These are phyloP conservation scores for Talaromyces rugulosus DNA, from an alignment of 2,329 filamentous ascomycete species.

Conservation along the genomic window DNA sequence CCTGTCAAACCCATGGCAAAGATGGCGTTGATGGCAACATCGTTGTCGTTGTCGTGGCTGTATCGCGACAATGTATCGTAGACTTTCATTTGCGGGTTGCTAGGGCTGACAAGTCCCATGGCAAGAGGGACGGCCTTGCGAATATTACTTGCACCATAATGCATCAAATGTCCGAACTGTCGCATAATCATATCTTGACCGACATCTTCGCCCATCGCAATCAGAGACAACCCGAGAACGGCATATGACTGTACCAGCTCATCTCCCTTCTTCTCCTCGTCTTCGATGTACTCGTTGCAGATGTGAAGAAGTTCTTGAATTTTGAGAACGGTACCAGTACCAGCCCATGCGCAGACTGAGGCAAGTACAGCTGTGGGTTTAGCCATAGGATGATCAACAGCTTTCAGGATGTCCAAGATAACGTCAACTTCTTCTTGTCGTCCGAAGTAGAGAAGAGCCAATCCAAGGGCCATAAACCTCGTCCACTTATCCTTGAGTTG, in stretches of 20 bases:
- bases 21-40: conserved; percentile 97
- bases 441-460: conserved; percentile 92
- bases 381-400: conserved; percentile 93
- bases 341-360: conserved; percentile 96
- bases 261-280: conserved; percentile 90
- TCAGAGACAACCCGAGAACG: conserved; percentile 86
- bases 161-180: conserved; percentile 97
- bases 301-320: conserved; percentile 95
- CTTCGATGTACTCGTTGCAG: conserved; percentile 95
- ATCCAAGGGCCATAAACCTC: conserved; percentile 87
- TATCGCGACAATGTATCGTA: conserved; percentile 97
- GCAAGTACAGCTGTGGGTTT: conserved; percentile 92
- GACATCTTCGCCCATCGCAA: conserved; percentile 97
- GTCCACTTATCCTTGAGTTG: conserved; percentile 98
- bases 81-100: conserved; percentile 99
- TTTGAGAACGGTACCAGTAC: conserved; percentile 94
- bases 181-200: conserved; percentile 98
- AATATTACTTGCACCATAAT: conserved; percentile 97
- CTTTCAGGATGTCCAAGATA: conserved; percentile 92
- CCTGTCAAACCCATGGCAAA: conserved; percentile 98
- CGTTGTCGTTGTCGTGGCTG: conserved; percentile 97
- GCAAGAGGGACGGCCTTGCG: conserved; percentile 92
- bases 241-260: conserved; percentile 95
- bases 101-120: conserved; percentile 93
- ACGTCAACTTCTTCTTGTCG: conserved; percentile 99